phyloP scores from a whole-genome alignment of 2,329 filamentous ascomycete genomes.

The Delphinella strobiligena region DNA sequence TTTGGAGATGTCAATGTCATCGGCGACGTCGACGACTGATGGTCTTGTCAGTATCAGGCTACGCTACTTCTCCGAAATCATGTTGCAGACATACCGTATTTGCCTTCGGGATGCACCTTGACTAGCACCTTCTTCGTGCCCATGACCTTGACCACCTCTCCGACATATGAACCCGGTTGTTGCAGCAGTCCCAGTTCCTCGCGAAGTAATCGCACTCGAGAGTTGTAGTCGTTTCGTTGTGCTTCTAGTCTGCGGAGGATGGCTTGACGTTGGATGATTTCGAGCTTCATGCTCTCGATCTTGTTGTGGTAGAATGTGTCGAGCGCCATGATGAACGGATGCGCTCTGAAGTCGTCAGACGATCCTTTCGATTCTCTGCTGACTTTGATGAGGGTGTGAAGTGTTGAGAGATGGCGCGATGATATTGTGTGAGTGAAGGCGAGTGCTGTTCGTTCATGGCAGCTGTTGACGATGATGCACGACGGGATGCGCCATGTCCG shows the following conservation, averaged over 20 bases:
- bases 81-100: conserved; percentile 87
- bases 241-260: conserved; percentile 90
- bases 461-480: background rate
- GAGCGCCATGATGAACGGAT: conserved; percentile 68
- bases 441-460: background rate
- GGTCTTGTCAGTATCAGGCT: background rate
- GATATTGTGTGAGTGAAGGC: background rate
- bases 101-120: conserved; percentile 97
- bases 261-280: conserved; percentile 98
- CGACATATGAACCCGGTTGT: conserved; percentile 95
- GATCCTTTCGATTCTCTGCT: background rate
- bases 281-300: conserved; percentile 99
- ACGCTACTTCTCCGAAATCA: too few species aligned
- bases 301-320: conserved; percentile 99
- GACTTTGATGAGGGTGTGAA: background rate
- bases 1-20: conserved; percentile 87
- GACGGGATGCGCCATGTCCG: background rate
- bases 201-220: conserved; percentile 80
- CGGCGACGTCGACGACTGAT: conserved; percentile 86
- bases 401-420: background rate
- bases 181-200: conserved; percentile 94
- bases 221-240: conserved; percentile 99
- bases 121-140: conserved; percentile 98
- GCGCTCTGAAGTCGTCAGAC: background rate
- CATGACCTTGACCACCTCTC: conserved; percentile 99